Conservation (phyloP, 371 early-diverging fungal genomes). For the Mucor piriformis region DNA sequence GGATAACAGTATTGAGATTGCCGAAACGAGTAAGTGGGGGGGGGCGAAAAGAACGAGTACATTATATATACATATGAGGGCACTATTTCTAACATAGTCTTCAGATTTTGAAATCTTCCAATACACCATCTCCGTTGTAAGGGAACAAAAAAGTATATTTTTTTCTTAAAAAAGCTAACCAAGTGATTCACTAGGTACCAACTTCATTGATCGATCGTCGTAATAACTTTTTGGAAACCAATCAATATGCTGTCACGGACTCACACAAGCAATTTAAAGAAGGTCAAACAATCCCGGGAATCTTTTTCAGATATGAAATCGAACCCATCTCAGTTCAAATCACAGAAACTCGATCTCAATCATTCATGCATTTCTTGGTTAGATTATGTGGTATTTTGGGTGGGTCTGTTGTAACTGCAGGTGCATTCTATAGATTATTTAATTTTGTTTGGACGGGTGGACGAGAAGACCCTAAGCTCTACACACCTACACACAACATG, state of each 20-base stretch:
- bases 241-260: slow-evolving; percentile 94
- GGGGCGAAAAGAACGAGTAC: neutral
- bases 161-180: neutral
- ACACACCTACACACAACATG: slow-evolving; percentile 37
- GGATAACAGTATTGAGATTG: slow-evolving; percentile 75
- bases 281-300: slow-evolving; percentile 51
- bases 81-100: neutral
- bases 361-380: slow-evolving; percentile 76
- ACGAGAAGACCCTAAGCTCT: slow-evolving; percentile 45
- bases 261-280: slow-evolving; percentile 54
- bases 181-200: slow-evolving; percentile 55
- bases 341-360: slow-evolving; percentile 58
- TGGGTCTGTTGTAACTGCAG: slow-evolving; percentile 74
- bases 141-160: neutral
- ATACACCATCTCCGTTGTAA: slow-evolving; percentile 75
- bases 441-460: slow-evolving; percentile 46
- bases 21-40: slow-evolving; percentile 54
- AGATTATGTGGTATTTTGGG: slow-evolving; percentile 90
- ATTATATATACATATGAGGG: neutral
- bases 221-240: slow-evolving; percentile 65
- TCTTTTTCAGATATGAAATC: slow-evolving; percentile 91
- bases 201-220: slow-evolving; percentile 78
- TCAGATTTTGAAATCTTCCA: slow-evolving; percentile 75
- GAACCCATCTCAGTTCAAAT: slow-evolving; percentile 88
- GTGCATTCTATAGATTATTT: slow-evolving; percentile 50